phyloP scores from a whole-genome alignment of 2,329 filamentous ascomycete genomes.

The Fusarium denticulatum region DNA sequence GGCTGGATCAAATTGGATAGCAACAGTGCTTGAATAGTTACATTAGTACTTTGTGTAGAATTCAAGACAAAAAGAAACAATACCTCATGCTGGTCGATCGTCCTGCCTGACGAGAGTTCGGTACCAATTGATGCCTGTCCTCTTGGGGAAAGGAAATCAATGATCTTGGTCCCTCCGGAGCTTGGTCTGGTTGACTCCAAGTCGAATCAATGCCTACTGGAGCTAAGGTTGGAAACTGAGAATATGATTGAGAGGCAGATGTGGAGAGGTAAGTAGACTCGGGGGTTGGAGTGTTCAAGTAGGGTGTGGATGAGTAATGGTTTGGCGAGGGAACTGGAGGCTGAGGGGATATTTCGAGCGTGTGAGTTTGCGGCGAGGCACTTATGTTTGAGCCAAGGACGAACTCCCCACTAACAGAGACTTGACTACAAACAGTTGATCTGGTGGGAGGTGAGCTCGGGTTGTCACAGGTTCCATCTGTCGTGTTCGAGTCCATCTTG shows the following conservation, averaged over 20 bases:
- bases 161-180: constrained; percentile 31
- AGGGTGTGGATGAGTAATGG: constrained; percentile 37
- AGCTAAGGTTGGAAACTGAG: constrained; percentile 38
- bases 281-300: constrained; percentile 36
- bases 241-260: constrained; percentile 40
- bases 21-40: constrained; percentile 54
- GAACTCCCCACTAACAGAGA: constrained; percentile 35
- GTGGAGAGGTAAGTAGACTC: constrained; percentile 42
- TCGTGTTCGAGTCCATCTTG: constrained; percentile 43
- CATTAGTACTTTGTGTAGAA: constrained; percentile 16
- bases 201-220: constrained; percentile 34
- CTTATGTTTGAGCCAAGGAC: constrained; percentile 35
- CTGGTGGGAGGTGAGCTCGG: constrained; percentile 43
- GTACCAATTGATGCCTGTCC: constrained; percentile 23
- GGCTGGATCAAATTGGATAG: constrained; percentile 61
- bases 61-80: not conserved
- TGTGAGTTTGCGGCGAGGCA: constrained; percentile 37
- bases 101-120: constrained; percentile 18
- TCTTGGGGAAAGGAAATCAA: constrained; percentile 30
- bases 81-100: constrained; percentile 41
- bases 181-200: constrained; percentile 37
- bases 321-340: constrained; percentile 37
- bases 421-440: constrained; percentile 38
- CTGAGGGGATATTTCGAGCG: constrained; percentile 33
- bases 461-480: constrained; percentile 43